Evolutionary conservation across 2,329 filamentous ascomycete genomes (phyloP).

Genomic region (Cytospora schulzeri): DNA sequence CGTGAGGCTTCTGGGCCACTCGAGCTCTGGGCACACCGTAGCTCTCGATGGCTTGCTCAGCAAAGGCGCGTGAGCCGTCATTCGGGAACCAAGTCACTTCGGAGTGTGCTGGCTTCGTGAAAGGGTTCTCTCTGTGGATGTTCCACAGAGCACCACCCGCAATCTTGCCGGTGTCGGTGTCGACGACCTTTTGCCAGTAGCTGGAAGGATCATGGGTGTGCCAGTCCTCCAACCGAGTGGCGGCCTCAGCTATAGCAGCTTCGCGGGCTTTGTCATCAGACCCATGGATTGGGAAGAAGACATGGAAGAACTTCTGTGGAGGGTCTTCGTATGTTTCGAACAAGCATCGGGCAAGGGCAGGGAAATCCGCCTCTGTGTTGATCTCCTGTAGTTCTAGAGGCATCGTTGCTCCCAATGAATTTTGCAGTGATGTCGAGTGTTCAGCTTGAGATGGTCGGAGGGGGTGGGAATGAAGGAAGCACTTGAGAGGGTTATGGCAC

Average conservation of each 20-base stretch:
- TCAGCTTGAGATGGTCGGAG: neutral
- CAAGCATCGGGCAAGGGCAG: conserved; percentile 29
- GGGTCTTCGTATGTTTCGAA: conserved; percentile 35
- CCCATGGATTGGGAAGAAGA: conserved; percentile 34
- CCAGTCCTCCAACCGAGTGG: conserved; percentile 30
- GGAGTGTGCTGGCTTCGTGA: conserved; percentile 22
- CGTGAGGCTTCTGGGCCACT: conserved; percentile 11
- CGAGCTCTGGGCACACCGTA: conserved; percentile 4
- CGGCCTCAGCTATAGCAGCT: conserved; percentile 30
- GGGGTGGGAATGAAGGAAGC: no score
- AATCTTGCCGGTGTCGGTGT: conserved; percentile 34
- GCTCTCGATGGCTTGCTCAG: conserved; percentile 29
- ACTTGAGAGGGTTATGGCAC: no score
- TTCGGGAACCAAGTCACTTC: conserved; percentile 39
- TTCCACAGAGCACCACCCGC: conserved; percentile 37
- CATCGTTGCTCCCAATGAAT: neutral
- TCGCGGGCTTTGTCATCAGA: conserved; percentile 29
- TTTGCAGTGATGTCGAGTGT: neutral
- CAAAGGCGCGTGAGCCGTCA: conserved; percentile 31
- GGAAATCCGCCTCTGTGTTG: conserved; percentile 14
- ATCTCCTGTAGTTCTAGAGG: neutral
- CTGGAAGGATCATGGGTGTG: conserved; percentile 34
- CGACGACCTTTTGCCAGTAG: conserved; percentile 38
- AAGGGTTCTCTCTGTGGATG: conserved; percentile 36
- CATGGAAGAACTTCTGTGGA: conserved; percentile 33